phyloP scores from a whole-genome alignment of 352 stramenopile genomes.

The Phytophthora ramorum region DNA sequence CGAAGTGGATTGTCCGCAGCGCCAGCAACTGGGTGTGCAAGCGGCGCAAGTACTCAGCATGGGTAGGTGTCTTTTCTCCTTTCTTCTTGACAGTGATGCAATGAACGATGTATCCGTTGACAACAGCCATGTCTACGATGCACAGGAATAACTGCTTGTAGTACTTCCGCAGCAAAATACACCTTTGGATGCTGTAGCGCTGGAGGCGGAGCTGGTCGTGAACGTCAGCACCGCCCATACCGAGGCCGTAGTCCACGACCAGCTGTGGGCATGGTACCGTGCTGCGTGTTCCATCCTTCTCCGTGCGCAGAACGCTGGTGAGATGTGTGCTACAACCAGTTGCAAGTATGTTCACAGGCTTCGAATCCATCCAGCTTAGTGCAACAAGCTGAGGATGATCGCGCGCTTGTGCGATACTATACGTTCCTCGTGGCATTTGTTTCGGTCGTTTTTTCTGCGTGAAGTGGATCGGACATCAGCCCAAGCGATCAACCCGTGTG shows the following conservation, averaged over 20 bases:
- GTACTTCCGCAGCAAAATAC: constrained; percentile 18
- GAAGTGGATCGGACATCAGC: constrained; percentile 22
- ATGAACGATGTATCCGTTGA: constrained; percentile 25
- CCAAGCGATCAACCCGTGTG: constrained; percentile 19
- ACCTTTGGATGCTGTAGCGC: constrained; percentile 29
- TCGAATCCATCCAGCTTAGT: constrained; percentile 25
- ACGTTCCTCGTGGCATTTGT: constrained; percentile 6
- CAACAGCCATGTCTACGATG: constrained; percentile 27
- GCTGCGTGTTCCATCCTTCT: constrained; percentile 5
- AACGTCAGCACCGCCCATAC: constrained; percentile 15
- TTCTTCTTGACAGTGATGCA: constrained; percentile 1
- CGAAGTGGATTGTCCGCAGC: constrained; percentile 3
- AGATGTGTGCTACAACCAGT: constrained; percentile 17
- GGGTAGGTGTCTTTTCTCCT: constrained; percentile 1
- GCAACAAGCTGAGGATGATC: too few relatives aligned
- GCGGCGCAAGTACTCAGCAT: constrained; percentile 20
- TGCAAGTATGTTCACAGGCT: constrained; percentile 19
- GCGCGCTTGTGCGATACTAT: constrained; percentile 11
- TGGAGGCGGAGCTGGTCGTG: constrained; percentile 26
- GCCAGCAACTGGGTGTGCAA: constrained; percentile 20
- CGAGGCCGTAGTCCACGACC: constrained; percentile 7
- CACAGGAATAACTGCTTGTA: constrained; percentile 34
- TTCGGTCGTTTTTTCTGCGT: constrained; percentile 17
- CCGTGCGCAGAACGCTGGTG: constrained; percentile 2
- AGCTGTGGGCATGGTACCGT: constrained; percentile 14